Conservation (phyloP, 2,329 filamentous ascomycete genomes). For the Microcyclospora tardicrescens region DNA sequence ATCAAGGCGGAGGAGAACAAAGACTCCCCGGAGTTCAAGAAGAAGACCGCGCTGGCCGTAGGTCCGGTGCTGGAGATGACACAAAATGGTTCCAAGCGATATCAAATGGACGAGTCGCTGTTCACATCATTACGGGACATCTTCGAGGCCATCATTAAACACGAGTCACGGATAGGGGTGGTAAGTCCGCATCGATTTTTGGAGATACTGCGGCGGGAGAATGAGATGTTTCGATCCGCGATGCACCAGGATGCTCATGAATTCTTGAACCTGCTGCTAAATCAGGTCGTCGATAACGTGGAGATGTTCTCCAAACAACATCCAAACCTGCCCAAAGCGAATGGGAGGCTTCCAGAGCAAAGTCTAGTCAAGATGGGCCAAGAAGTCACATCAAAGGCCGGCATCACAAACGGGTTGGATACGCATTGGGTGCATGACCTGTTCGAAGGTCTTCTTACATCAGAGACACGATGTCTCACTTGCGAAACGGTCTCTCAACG, state of each 20-base stretch:
- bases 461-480: constrained; percentile 89
- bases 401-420: constrained; percentile 18
- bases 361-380: constrained; percentile 7
- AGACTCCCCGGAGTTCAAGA: constrained; percentile 93
- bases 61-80: constrained; percentile 78
- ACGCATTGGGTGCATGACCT: constrained; percentile 86
- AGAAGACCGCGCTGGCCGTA: constrained; percentile 81
- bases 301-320: constrained; percentile 68
- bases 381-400: constrained; percentile 8
- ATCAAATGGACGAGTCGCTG: constrained; percentile 88
- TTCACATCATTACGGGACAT: constrained; percentile 95
- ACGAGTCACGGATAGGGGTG: constrained; percentile 71
- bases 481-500: constrained; percentile 92
- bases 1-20: constrained; percentile 79
- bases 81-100: constrained; percentile 63
- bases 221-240: constrained; percentile 92
- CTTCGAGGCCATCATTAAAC: constrained; percentile 77
- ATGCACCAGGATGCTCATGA: constrained; percentile 99
- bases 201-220: constrained; percentile 83
- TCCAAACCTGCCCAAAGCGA: constrained; percentile 24
- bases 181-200: constrained; percentile 86
- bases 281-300: constrained; percentile 88
- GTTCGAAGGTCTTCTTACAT: constrained; percentile 88
- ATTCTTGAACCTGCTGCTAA: constrained; percentile 88
- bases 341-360: constrained; percentile 16